Percentiles rank a stretch among this genome's conserved stretches.
Evolutionary conservation across 805 yeast genomes (phyloP).

Genomic region (Tanozyma kutaoensis): DNA sequence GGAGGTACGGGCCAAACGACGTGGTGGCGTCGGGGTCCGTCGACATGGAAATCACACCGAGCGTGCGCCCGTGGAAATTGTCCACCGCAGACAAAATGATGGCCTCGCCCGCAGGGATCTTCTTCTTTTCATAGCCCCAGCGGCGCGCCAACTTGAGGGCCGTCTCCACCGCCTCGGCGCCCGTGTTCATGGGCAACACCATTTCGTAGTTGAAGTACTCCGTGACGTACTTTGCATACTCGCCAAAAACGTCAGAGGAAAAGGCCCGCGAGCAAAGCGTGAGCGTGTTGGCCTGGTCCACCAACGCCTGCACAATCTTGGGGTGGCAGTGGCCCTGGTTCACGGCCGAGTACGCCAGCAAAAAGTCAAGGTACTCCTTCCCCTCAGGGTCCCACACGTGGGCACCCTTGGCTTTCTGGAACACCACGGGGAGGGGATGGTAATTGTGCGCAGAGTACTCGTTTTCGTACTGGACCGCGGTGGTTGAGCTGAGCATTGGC

Average conservation of each 20-base stretch:
- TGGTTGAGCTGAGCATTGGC: slow-evolving; percentile 24
- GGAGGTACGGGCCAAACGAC: slow-evolving; percentile 81
- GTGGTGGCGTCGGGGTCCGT: slow-evolving; percentile 89
- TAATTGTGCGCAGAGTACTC: slow-evolving; percentile 92
- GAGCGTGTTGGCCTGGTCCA: slow-evolving; percentile 74
- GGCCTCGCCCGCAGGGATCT: slow-evolving; percentile 73
- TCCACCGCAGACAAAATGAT: slow-evolving; percentile 76
- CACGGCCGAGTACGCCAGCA: slow-evolving; percentile 93
- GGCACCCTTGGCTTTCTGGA: slow-evolving; percentile 77
- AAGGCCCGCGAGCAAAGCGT: slow-evolving; percentile 90
- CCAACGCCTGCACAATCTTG: slow-evolving; percentile 68
- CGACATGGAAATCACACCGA: slow-evolving; percentile 91
- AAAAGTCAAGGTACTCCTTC: slow-evolving; percentile 80
- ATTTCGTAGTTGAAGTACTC: slow-evolving; percentile 83
- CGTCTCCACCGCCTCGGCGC: slow-evolving; percentile 97
- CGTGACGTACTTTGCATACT: slow-evolving; percentile 76
- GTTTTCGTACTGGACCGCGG: slow-evolving; percentile 57
- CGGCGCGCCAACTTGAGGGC: slow-evolving; percentile 89
- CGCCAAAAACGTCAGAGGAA: slow-evolving; percentile 78
- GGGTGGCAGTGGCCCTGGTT: slow-evolving; percentile 99
- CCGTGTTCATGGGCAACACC: slow-evolving; percentile 97
- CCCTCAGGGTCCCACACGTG: slow-evolving; percentile 99
- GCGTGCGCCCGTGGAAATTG: slow-evolving; percentile 94
- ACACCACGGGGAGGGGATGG: slow-evolving; percentile 93
- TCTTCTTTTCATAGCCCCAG: slow-evolving; percentile 90